phyloP scores from a whole-genome alignment of 163 green algal genomes.

The Scenedesmus sp. region DNA sequence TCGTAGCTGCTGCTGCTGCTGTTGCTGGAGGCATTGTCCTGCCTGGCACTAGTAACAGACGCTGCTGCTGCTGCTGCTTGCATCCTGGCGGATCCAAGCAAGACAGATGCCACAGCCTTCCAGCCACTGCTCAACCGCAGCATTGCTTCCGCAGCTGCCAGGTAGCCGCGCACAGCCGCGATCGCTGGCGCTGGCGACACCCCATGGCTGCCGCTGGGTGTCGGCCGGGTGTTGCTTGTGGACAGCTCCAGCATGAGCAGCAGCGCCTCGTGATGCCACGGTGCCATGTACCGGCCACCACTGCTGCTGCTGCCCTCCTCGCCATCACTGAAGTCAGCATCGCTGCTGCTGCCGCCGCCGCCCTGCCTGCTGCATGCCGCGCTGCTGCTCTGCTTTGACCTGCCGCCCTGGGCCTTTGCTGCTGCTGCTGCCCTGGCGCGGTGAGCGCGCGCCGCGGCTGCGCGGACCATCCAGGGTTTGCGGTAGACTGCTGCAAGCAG shows the following conservation, averaged over 20 bases:
- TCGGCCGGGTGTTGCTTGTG: not conserved
- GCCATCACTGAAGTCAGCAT: not conserved
- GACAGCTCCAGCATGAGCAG: conserved; percentile 21
- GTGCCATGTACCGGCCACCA: not conserved
- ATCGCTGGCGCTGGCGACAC: not conserved
- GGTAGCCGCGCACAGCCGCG: conserved; percentile 8
- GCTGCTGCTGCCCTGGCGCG: conserved; percentile 9
- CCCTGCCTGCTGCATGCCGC: not conserved
- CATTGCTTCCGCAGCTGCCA: not conserved
- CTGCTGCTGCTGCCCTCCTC: not conserved
- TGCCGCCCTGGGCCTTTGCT: not conserved
- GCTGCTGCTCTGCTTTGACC: not conserved
- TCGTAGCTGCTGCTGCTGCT: conserved; percentile 32
- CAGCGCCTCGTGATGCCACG: conserved; percentile 13
- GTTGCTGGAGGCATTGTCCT: not conserved
- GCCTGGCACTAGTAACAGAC: not conserved
- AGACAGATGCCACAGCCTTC: not conserved
- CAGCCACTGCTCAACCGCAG: not conserved
- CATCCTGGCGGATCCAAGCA: not conserved
- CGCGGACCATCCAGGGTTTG: conserved; percentile 17
- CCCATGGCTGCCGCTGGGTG: not conserved
- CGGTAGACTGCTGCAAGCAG: conserved; percentile 24
- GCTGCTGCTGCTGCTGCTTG: conserved; percentile 23
- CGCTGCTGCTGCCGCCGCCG: not conserved
- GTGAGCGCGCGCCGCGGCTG: not conserved